Evolutionary conservation across 2,329 filamentous ascomycete genomes (phyloP).

Genomic region (Hymenoscyphus infarciens): DNA sequence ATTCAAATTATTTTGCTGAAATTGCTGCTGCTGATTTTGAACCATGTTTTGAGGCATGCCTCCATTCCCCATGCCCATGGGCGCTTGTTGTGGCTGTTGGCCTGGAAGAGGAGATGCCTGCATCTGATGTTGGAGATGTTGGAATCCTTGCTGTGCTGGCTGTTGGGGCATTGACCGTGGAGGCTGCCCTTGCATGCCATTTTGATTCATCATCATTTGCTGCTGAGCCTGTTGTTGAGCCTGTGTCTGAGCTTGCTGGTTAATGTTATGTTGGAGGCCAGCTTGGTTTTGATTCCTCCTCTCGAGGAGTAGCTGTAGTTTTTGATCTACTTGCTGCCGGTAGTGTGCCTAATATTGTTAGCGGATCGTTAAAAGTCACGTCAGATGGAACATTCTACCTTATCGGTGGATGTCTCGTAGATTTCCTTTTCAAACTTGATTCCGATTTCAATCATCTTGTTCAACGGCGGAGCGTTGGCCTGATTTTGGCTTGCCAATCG

Average conservation of each 20-base stretch:
- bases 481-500: slow-evolving; percentile 29
- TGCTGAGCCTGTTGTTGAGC: slow-evolving; percentile 42
- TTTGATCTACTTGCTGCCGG: slow-evolving; percentile 28
- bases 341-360: slow-evolving; percentile 29
- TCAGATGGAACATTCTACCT: slow-evolving; percentile 22
- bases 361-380: slow-evolving; percentile 7
- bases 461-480: slow-evolving; percentile 22
- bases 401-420: slow-evolving; percentile 29
- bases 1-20: slow-evolving; percentile 32
- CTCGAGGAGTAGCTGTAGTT: slow-evolving; percentile 31
- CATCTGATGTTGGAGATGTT: slow-evolving; percentile 57
- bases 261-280: slow-evolving; percentile 44
- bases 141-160: slow-evolving; percentile 51
- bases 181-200: slow-evolving; percentile 49
- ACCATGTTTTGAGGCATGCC: slow-evolving; percentile 30
- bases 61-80: slow-evolving; percentile 35
- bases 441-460: slow-evolving; percentile 31
- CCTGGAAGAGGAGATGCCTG: slow-evolving; percentile 51
- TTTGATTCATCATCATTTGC: slow-evolving; percentile 53
- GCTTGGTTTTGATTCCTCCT: slow-evolving; percentile 29
- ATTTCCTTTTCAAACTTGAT: slow-evolving; percentile 33
- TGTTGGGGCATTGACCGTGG: slow-evolving; percentile 46
- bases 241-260: slow-evolving; percentile 38
- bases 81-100: slow-evolving; percentile 37
- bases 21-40: slow-evolving; percentile 29